These are phyloP conservation scores for Fraxinus sp. DNA, from an alignment of 305 asterid species.

Conservation along the genomic window DNA sequence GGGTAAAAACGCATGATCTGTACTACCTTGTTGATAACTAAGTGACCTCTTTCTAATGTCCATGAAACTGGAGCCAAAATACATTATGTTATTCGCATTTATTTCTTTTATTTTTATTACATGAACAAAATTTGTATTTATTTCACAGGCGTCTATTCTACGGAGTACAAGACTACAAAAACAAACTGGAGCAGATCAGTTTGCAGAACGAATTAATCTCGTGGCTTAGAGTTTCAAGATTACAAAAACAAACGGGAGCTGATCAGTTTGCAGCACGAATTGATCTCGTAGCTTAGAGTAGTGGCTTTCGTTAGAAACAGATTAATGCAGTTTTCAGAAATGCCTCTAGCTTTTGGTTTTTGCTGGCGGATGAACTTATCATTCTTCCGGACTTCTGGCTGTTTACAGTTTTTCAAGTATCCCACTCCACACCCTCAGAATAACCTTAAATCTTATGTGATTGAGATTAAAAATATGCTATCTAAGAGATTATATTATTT, in stretches of 20 bases:
- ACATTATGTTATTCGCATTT: background rate
- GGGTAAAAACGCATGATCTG: background rate
- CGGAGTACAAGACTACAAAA: constrained; percentile 47
- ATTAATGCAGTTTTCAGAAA: background rate
- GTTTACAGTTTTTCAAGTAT: background rate
- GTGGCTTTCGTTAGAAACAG: background rate
- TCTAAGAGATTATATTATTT: background rate
- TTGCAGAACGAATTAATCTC: constrained; percentile 56
- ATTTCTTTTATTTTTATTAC: background rate
- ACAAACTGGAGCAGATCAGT: constrained; percentile 45
- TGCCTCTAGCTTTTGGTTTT: background rate
- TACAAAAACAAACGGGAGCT: constrained; percentile 39
- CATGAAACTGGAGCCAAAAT: background rate
- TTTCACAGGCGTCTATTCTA: constrained; percentile 56
- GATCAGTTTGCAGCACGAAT: constrained; percentile 56
- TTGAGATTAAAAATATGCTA: background rate
- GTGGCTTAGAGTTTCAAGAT: constrained; percentile 15
- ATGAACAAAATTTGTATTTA: background rate
- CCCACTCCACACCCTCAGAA: background rate
- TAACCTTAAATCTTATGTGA: background rate
- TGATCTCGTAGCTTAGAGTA: constrained; percentile 30
- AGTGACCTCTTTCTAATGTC: background rate
- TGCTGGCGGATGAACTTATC: background rate
- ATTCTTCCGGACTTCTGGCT: background rate
- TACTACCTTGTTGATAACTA: background rate